A percentile compares a stretch with the other conserved stretches of the same genome.
Conservation (phyloP, 2,329 filamentous ascomycete species). For the Neonectria punicea region DNA sequence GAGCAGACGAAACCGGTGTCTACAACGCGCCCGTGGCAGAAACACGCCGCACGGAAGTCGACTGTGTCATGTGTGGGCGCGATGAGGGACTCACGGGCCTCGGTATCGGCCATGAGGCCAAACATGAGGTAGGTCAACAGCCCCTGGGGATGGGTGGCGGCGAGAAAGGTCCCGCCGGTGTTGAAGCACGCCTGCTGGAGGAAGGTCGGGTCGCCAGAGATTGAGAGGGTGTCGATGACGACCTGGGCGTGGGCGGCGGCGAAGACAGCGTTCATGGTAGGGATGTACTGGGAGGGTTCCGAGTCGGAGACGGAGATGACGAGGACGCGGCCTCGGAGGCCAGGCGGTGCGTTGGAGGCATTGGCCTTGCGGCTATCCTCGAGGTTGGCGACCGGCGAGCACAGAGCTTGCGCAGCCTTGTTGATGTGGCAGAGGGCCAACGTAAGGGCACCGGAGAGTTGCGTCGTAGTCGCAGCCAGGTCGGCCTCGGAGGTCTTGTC, state of each 20-base stretch:
- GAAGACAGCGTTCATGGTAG: conserved; percentile 98
- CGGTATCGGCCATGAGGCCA: conserved; percentile 78
- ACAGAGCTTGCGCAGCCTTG: conserved; percentile 76
- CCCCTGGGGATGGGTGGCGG: conserved; percentile 69
- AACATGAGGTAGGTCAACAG: conserved; percentile 95
- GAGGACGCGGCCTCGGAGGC: conserved; percentile 74
- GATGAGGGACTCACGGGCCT: conserved; percentile 71
- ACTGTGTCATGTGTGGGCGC: conserved; percentile 85
- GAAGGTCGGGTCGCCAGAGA: conserved; percentile 88
- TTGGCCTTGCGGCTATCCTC: conserved; percentile 50
- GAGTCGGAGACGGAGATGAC: conserved; percentile 88
- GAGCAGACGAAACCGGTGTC: conserved; percentile 96
- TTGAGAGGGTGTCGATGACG: conserved; percentile 90
- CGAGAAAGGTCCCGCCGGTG: conserved; percentile 67
- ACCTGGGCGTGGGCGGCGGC: conserved; percentile 89
- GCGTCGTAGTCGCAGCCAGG: conserved; percentile 80
- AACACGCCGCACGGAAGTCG: conserved; percentile 98
- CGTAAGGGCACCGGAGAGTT: conserved; percentile 90
- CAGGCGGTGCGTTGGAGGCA: conserved; percentile 43
- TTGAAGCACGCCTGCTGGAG: conserved; percentile 86
- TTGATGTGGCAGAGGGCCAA: conserved; percentile 92
- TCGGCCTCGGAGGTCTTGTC: conserved; percentile 71
- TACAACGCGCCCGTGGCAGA: conserved; percentile 92
- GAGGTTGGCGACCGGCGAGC: conserved; percentile 62
- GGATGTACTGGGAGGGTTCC: conserved; percentile 92